A percentile compares a stretch with the other conserved stretches of the same genome.
Conservation (phyloP, 2,329 filamentous ascomycete genomes). For the Microascus cirrosus region DNA sequence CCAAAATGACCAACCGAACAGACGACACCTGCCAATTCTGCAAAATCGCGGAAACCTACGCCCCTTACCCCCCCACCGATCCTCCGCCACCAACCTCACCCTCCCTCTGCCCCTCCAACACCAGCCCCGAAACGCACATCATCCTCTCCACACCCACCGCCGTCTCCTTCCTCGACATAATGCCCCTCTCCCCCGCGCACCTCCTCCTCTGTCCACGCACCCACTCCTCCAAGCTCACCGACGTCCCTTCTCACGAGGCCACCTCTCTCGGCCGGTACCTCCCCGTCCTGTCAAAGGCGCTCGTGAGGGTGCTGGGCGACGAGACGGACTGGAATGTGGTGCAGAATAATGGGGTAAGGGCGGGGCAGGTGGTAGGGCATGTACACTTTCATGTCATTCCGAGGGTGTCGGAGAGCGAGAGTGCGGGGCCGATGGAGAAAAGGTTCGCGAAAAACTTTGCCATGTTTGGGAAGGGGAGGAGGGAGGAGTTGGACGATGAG, state of each 20-base stretch:
- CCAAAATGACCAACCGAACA: slow-evolving; percentile 17
- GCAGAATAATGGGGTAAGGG: slow-evolving; percentile 85
- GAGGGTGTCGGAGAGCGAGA: slow-evolving; percentile 64
- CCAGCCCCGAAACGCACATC: slow-evolving; percentile 42
- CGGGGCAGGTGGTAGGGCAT: slow-evolving; percentile 86
- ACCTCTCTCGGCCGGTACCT: slow-evolving; percentile 57
- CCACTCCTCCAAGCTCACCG: slow-evolving; percentile 69
- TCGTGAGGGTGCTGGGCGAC: slow-evolving; percentile 58
- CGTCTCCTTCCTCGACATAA: slow-evolving; percentile 85
- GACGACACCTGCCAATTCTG: slow-evolving; percentile 47
- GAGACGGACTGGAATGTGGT: slow-evolving; percentile 83
- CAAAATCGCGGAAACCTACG: slow-evolving; percentile 39
- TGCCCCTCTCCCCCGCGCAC: slow-evolving; percentile 77
- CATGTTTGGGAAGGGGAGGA: slow-evolving; percentile 67
- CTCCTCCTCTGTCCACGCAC: slow-evolving; percentile 67
- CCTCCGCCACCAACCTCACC: slow-evolving; percentile 27
- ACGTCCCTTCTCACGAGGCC: slow-evolving; percentile 52
- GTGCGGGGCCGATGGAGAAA: slow-evolving; percentile 63
- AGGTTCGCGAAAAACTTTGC: slow-evolving; percentile 56
- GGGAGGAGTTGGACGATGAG: slow-evolving; percentile 67
- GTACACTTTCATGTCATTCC: slow-evolving; percentile 94
- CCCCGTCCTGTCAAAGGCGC: slow-evolving; percentile 59
- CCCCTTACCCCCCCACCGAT: slow-evolving; percentile 29
- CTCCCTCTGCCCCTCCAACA: slow-evolving; percentile 18
- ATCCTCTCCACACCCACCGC: slow-evolving; percentile 69